These are phyloP conservation scores for Sphagnurus paluster DNA, from an alignment of 1,284 basidiomycete species.

Conservation along the genomic window DNA sequence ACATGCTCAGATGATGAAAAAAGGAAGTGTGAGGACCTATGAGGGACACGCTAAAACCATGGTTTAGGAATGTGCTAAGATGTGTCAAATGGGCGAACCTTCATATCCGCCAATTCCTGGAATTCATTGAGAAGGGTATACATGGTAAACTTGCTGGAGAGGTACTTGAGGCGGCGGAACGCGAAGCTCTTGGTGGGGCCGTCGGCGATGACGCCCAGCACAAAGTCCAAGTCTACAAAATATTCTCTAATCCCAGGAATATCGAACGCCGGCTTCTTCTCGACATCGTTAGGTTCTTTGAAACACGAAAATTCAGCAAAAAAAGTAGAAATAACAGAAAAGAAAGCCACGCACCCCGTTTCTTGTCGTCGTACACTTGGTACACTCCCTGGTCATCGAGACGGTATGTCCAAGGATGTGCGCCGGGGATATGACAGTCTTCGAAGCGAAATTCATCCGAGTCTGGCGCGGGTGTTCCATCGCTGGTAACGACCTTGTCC, in stretches of 20 bases:
- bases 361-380: slow-evolving; percentile 65
- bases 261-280: slow-evolving; percentile 66
- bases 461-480: slow-evolving; percentile 31
- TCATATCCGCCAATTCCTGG: slow-evolving; percentile 96
- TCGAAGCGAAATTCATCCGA: slow-evolving; percentile 67
- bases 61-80: neutral
- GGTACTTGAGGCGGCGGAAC: slow-evolving; percentile 89
- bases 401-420: slow-evolving; percentile 61
- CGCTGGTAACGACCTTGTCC: slow-evolving; percentile 48
- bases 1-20: no score
- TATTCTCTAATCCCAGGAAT: slow-evolving; percentile 92
- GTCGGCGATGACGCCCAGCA: slow-evolving; percentile 84
- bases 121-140: slow-evolving; percentile 93
- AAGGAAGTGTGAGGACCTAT: slow-evolving; percentile 13
- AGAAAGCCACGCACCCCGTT: slow-evolving; percentile 31
- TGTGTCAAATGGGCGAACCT: slow-evolving; percentile 50
- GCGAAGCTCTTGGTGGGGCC: slow-evolving; percentile 97
- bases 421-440: slow-evolving; percentile 70
- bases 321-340: no score
- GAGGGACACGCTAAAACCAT: slow-evolving; percentile 20
- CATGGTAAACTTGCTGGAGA: slow-evolving; percentile 96
- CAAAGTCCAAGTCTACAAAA: slow-evolving; percentile 94
- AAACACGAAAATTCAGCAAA: slow-evolving; percentile 6
- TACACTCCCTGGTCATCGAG: slow-evolving; percentile 88
- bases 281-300: slow-evolving; percentile 31